Evolutionary conservation across 805 yeast genomes (phyloP), one percentile per base, ranked within the genome.

Genomic region (Saturnispora gosingensis): DNA sequence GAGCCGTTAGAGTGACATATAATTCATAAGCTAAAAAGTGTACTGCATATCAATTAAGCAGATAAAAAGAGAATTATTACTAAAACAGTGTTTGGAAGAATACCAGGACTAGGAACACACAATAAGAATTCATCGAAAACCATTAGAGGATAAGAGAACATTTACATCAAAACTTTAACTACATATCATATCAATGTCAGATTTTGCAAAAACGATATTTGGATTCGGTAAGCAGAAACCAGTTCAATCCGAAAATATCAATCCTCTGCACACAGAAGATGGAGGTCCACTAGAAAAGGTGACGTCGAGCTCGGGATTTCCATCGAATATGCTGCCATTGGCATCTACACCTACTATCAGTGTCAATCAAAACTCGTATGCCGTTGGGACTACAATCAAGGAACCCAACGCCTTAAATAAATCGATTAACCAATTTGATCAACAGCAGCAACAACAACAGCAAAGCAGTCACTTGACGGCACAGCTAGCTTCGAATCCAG

Each of bases 321-420:
- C 71, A 6, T 51, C 64, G 11, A 65, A 61, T n/a, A 63, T 69
- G 57, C 53, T 78, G 51, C 70, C 78, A 55, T 72, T 72, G 38
- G 71, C 78, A 1, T 72, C 81, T 1, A 72, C 81, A 5, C 86
- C 90, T 18, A 83, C 91, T 2, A 83, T 86, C 2, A 89, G 89
- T 0, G 67, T 84, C 9, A 73, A 81, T 46, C 77, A 78, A 54
- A 75, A 75, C 52, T 75, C 83, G 2, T 74, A 80, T 65, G 90
- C 79, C 1, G 77, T 82, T 65, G 90, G 89, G 2, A 83, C 88
- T 5, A 83, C 85, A 1, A 72, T 77, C 9, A 70, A 68, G 45
- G 68, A 67, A 27, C 68, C 66, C 32, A 61, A 57, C 43, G 65
- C 64, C 34, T 53, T 63, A 18, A 63, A 61, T 51, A 59, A 66